Percentiles rank a stretch among this genome's conserved stretches.
phyloP scores from a whole-genome alignment of 2,329 filamentous ascomycete genomes.

The Botrytis tulipae region DNA sequence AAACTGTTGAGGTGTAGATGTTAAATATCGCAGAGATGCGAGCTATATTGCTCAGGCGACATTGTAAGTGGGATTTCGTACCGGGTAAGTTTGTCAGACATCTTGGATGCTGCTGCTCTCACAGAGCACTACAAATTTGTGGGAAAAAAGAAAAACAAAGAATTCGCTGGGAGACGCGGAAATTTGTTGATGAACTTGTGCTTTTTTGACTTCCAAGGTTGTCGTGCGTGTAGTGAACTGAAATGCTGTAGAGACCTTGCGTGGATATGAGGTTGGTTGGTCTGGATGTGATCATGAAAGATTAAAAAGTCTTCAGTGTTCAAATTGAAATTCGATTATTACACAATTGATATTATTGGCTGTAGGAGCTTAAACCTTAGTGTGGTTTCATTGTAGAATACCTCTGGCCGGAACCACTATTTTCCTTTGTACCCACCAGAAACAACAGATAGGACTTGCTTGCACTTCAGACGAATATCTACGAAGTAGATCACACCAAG shows the following conservation, averaged over 20 bases:
- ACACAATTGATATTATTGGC: conserved; percentile 5
- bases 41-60: not conserved
- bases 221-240: not conserved
- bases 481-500: not conserved
- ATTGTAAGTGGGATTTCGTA: conserved; percentile 48
- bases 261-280: not conserved
- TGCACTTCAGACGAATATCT: not conserved
- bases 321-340: conserved; percentile 13
- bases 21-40: not conserved
- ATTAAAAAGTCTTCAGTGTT: not conserved
- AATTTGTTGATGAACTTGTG: not conserved
- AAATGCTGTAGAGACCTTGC: not conserved
- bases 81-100: conserved; percentile 95
- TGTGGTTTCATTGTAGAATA: not conserved
- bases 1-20: not conserved
- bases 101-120: conserved; percentile 41
- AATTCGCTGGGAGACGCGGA: not conserved
- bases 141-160: not conserved
- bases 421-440: not conserved
- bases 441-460: not conserved
- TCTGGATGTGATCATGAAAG: not conserved
- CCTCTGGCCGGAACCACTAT: not conserved
- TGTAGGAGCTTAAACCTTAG: not conserved
- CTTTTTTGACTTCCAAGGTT: not conserved
- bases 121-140: conserved; percentile 9